These are phyloP conservation scores for Apiospora malaysiana DNA, from an alignment of 2,329 filamentous ascomycete species.

Conservation along the genomic window DNA sequence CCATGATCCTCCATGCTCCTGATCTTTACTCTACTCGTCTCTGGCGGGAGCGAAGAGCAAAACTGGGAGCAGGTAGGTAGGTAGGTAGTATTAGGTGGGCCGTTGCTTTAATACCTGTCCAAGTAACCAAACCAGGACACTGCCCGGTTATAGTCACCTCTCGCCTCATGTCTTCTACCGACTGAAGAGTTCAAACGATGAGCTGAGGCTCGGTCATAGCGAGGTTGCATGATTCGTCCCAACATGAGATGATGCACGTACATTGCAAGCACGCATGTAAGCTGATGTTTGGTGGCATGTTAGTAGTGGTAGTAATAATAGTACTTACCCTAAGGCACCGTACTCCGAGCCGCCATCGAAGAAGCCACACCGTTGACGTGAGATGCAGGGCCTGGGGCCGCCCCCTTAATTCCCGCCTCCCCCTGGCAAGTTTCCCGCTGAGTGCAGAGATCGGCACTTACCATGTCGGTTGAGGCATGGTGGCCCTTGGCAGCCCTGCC, in stretches of 20 bases:
- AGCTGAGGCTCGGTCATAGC: neutral
- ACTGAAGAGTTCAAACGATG: neutral
- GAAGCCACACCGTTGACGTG: conserved; percentile 7
- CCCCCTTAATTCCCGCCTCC: conserved; percentile 16
- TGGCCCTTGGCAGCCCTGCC: neutral
- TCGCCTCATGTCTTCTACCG: neutral
- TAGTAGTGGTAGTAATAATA: no score
- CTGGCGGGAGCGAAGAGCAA: neutral
- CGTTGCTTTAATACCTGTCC: neutral
- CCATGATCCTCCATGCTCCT: neutral
- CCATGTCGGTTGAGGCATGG: conserved; percentile 10
- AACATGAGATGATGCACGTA: neutral
- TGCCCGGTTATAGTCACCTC: neutral
- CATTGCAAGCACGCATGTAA: neutral
- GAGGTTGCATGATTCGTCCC: conserved; percentile 1
- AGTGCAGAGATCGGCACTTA: conserved; percentile 1
- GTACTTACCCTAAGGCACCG: no score
- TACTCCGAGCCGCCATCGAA: neutral
- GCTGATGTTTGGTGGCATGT: neutral
- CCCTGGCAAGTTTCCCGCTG: conserved; percentile 6
- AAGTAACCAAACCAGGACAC: neutral
- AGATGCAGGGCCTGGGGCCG: neutral
- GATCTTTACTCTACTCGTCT: no score
- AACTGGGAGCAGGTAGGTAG: neutral
- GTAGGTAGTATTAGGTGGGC: neutral